phyloP scores from a whole-genome alignment of 1,139 yeast species.

The Protomyces pachydermus region DNA sequence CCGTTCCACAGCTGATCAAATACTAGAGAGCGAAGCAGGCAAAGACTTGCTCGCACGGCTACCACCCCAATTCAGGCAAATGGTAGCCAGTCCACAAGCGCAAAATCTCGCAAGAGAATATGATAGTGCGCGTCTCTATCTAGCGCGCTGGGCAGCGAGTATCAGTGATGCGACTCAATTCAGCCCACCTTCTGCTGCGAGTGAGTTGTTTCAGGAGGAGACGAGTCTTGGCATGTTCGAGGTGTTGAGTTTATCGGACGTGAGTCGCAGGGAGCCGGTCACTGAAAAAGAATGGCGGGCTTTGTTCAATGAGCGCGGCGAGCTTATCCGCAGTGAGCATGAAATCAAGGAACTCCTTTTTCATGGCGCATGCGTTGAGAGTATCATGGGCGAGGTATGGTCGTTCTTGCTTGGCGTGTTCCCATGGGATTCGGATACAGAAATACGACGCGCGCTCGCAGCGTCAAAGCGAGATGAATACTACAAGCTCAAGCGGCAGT shows the following conservation, averaged over 20 bases:
- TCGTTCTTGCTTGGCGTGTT: conserved; percentile 71
- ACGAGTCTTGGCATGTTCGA: conserved; percentile 69
- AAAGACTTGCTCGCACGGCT: conserved; percentile 59
- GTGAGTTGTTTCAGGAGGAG: conserved; percentile 56
- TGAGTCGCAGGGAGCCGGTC: conserved; percentile 64
- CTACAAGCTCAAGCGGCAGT: conserved; percentile 57
- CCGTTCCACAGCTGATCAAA: conserved; percentile 48
- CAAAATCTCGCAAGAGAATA: conserved; percentile 78
- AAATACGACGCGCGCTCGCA: conserved; percentile 59
- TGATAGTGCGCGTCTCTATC: conserved; percentile 82
- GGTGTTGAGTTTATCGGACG: conserved; percentile 52
- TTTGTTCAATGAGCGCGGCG: conserved; percentile 73
- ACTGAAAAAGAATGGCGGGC: conserved; percentile 74
- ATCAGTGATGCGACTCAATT: conserved; percentile 56
- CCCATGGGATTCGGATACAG: conserved; percentile 78
- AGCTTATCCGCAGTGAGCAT: conserved; percentile 61
- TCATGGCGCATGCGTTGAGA: conserved; percentile 58
- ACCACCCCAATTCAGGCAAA: conserved; percentile 52
- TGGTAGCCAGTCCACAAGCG: conserved; percentile 74
- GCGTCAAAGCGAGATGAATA: conserved; percentile 61
- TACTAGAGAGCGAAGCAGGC: conserved; percentile 29
- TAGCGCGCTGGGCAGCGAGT: conserved; percentile 96
- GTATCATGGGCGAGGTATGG: conserved; percentile 75
- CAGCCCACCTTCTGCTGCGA: conserved; percentile 17
- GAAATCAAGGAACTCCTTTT: conserved; percentile 79